Base-by-base conservation (phyloP, 176 grass and related monocot species). In the Carex parvula region DNA sequence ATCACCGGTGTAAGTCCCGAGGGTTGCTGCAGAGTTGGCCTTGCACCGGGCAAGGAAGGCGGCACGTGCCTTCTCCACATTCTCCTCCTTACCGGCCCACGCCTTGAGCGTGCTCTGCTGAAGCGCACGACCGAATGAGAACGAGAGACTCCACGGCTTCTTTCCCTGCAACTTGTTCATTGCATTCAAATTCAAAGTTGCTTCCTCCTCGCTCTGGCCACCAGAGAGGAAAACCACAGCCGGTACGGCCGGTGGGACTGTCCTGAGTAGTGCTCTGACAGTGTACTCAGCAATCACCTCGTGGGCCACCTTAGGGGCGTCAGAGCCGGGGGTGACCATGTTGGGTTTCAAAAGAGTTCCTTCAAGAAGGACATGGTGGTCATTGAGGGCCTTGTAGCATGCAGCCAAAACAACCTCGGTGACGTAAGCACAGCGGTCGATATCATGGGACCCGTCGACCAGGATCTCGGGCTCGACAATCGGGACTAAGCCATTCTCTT, bases 101-200 rank as follows among this genome's bases (percentile, higher is more conserved):
- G 93, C 92, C 91, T 95, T 95, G 56, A 95, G 89, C 62, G 90
- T 92, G 24, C 90, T 95, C 83, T 95, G 91, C 89, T 95, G 93
- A n/a, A 95, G 89, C 8, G 93, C 93, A 37, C 93, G 61, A 0
- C 90, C 93, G 54, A 90, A 95, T 29, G 93, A 95, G 83, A 95
- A 95, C 4, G 93, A 95, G 17, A 95, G 90, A 60, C 87, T 87
- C 93, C 93, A 95, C 4, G 90, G 93, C 90, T 89, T 90, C 44
- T 87, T 5, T 0, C 90, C 77, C 42, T 90, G 84, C 42, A 65
- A 68, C 41, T 83, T 83, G 91, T 95, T 95, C 93, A 95, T 95
- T 75, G 93, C 93, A 73, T 95, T 95, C 71, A 95, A 72, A 72
- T 95, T 95, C 72, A 86, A 62, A 35, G 93, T 92, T 3, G 93